Conservation (phyloP, 371 early-diverging fungal species). For the Saksenaea oblongispora region DNA sequence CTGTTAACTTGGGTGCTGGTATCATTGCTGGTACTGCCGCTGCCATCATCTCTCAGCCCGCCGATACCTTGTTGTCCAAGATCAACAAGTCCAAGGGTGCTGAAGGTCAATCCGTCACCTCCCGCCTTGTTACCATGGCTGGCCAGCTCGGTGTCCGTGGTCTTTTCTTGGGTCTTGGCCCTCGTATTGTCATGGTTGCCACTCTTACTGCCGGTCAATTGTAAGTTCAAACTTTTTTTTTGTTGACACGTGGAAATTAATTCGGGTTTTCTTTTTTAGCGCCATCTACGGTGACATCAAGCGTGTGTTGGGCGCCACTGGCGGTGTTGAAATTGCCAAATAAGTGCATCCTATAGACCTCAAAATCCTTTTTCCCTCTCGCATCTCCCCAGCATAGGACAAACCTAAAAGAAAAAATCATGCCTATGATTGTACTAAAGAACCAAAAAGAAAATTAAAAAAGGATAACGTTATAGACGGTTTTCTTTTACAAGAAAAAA, state of each 20-base stretch:
- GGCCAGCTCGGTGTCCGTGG: conserved; percentile 64
- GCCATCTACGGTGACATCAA: conserved; percentile 67
- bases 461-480: neutral
- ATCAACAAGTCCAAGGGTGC: conserved; percentile 68
- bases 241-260: neutral
- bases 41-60: conserved; percentile 95
- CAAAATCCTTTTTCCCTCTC: neutral
- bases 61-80: conserved; percentile 93
- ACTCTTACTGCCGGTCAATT: conserved; percentile 73
- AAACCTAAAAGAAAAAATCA: neutral
- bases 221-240: conserved; percentile 11
- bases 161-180: conserved; percentile 66
- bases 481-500: neutral
- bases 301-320: conserved; percentile 69
- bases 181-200: conserved; percentile 79
- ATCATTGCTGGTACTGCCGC: conserved; percentile 91
- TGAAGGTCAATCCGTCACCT: conserved; percentile 45
- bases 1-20: conserved; percentile 85
- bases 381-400: neutral
- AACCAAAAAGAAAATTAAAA: neutral
- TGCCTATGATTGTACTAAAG: neutral
- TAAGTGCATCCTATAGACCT: neutral
- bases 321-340: conserved; percentile 62
- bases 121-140: conserved; percentile 50
- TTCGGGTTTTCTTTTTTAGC: conserved; percentile 19